Evolutionary conservation across 2,329 filamentous ascomycete genomes (phyloP), one percentile per base, ranked within the genome.

Genomic region (Macrophomina tecta): DNA sequence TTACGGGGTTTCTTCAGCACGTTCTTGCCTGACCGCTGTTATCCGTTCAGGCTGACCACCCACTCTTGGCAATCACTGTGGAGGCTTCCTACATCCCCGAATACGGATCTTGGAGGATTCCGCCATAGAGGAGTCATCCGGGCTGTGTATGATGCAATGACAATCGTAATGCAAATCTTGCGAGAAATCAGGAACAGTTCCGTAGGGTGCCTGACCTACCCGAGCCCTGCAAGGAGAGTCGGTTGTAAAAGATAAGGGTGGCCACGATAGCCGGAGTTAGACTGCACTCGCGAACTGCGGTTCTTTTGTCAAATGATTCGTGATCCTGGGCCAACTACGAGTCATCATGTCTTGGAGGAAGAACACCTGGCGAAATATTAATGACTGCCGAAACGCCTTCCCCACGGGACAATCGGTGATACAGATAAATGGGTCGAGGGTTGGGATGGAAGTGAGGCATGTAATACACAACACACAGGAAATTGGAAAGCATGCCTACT

Each of bases 51-150:
- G 58, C 58, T 46, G 56, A 18, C 56, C 56, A 18, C 56, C 42
- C 58, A 38, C 42, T 32, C 58, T 62, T 62, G 58, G 58, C 42
- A 49, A 16, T 11, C n/a, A 49, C 49, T 38, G 30, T n/a, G 45
- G 49, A 49, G n/a, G 5, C 9, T 36, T 34, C 11, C 45, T 48
- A 16, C 45, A 32, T 23, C 34, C n/a, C 45, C 5, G 32, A 23
- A 40, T 36, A 52, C 49, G 49, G 14, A 23, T n/a, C 28, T 52
- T n/a, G 12, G 49, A 45, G 12, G 42, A 45, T 14, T 45, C 42
- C 5, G 11, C 5, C 42, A 16, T 9, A n/a, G 12, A 45, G 42
- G 16, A n/a, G 34, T 14, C 28, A 52, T 32, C 4, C 1, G 1
- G 8, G 48, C 23, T 12, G 38, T 7, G 4, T 4, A 61, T 60